A percentile compares a stretch with the other conserved stretches of the same genome.
Evolutionary conservation across 345 rosid species (phyloP).

Genomic region (Heritiera fomes): DNA sequence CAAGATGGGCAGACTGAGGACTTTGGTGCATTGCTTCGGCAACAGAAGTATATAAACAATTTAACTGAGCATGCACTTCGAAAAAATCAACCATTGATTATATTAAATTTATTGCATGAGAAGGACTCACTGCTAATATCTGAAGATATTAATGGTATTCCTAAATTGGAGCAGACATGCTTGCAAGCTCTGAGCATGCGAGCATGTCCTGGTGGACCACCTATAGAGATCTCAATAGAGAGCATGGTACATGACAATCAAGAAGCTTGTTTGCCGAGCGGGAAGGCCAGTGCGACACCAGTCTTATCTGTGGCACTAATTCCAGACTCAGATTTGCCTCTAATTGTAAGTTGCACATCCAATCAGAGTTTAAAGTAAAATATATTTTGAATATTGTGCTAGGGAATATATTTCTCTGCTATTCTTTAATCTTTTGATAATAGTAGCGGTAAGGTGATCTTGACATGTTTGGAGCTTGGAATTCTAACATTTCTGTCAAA

Average conservation of each 20-base stretch:
- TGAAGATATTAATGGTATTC: slow-evolving; percentile 53
- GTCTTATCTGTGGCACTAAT: slow-evolving; percentile 35
- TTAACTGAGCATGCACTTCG: slow-evolving; percentile 72
- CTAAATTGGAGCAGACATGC: slow-evolving; percentile 68
- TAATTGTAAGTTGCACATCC: slow-evolving; percentile 43
- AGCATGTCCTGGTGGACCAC: slow-evolving; percentile 42
- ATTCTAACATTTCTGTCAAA: not conserved
- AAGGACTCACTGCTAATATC: slow-evolving; percentile 43
- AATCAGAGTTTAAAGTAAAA: slow-evolving; percentile 5
- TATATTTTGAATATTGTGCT: not conserved
- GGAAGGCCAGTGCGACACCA: slow-evolving; percentile 37
- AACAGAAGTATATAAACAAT: slow-evolving; percentile 61
- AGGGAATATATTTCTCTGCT: too few relatives aligned
- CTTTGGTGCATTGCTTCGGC: slow-evolving; percentile 50
- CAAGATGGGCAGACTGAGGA: slow-evolving; percentile 56
- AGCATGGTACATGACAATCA: slow-evolving; percentile 40
- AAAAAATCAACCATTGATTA: slow-evolving; percentile 70
- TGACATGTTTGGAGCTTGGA: not conserved
- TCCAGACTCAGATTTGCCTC: slow-evolving; percentile 63
- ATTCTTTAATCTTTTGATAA: not conserved
- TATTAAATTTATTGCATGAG: slow-evolving; percentile 71
- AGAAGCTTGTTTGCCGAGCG: slow-evolving; percentile 36
- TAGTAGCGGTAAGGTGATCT: not conserved
- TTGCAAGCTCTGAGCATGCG: slow-evolving; percentile 69
- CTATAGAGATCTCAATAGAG: slow-evolving; percentile 44